A percentile compares a stretch with the other conserved stretches of the same genome.
Evolutionary conservation across 305 asterid genomes (phyloP).

Genomic region (Galium porrigens): DNA sequence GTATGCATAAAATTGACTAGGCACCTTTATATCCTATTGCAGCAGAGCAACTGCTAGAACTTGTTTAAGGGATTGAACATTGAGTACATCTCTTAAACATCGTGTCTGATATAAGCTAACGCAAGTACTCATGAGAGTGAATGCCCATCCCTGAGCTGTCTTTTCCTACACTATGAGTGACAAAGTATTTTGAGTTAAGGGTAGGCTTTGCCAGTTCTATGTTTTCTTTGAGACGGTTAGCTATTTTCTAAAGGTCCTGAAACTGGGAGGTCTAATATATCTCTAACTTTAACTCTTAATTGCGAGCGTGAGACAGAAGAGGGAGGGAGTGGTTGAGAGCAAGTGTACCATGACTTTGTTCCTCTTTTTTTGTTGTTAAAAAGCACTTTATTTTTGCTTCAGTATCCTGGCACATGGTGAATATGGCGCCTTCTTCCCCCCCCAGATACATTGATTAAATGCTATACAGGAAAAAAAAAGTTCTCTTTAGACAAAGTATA

Average conservation of each 20-base stretch:
- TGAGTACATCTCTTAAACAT: not conserved
- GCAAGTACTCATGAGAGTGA: not conserved
- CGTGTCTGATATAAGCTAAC: not conserved
- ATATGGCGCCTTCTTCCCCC: no score
- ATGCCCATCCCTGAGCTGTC: not conserved
- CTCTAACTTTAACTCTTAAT: not conserved
- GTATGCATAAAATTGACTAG: slow-evolving; percentile 26
- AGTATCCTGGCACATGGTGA: not conserved
- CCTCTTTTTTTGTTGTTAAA: not conserved
- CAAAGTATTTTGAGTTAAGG: not conserved
- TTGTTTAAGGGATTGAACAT: not conserved
- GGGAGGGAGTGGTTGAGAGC: not conserved
- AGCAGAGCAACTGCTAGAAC: not conserved
- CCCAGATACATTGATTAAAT: not conserved
- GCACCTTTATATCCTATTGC: not conserved
- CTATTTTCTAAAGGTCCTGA: not conserved
- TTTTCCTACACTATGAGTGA: not conserved
- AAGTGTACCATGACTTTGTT: not conserved
- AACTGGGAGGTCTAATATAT: not conserved
- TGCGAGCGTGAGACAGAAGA: not conserved
- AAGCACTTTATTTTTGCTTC: not conserved
- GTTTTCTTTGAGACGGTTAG: not conserved
- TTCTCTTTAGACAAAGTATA: not conserved
- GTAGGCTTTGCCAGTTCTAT: not conserved
- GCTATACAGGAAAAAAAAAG: not conserved